These are phyloP conservation scores for Bipolaris bicolor DNA, from an alignment of 2,329 filamentous ascomycete genomes.

Conservation along the genomic window DNA sequence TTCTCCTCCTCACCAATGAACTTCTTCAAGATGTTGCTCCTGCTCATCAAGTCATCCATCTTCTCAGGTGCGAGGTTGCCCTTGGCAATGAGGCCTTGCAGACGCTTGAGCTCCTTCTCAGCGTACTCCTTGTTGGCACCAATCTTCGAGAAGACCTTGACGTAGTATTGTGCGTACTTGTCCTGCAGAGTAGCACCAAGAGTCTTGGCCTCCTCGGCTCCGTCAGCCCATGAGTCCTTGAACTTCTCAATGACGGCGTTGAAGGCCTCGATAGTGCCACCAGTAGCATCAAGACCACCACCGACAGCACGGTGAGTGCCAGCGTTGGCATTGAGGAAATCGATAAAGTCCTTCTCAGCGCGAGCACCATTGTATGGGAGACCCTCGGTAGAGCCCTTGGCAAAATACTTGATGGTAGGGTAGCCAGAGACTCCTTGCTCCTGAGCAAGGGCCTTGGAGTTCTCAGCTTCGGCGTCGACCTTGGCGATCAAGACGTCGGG, in stretches of 20 bases:
- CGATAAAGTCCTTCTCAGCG: slow-evolving; percentile 74
- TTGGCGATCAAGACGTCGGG: slow-evolving; percentile 85
- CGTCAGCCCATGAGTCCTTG: slow-evolving; percentile 64
- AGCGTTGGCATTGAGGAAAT: slow-evolving; percentile 85
- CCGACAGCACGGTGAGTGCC: slow-evolving; percentile 84
- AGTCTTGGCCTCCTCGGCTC: slow-evolving; percentile 74
- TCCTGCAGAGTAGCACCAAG: slow-evolving; percentile 70
- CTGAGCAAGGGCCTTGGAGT: slow-evolving; percentile 77
- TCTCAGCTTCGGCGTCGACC: slow-evolving; percentile 89
- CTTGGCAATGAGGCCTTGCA: slow-evolving; percentile 82
- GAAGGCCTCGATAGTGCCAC: slow-evolving; percentile 81
- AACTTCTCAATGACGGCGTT: slow-evolving; percentile 79
- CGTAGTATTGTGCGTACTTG: slow-evolving; percentile 92
- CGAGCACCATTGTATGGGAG: slow-evolving; percentile 78
- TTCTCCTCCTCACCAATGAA: slow-evolving; percentile 70
- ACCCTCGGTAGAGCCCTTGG: slow-evolving; percentile 76
- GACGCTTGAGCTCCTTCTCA: slow-evolving; percentile 81
- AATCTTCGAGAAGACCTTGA: slow-evolving; percentile 88
- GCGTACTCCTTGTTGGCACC: slow-evolving; percentile 77
- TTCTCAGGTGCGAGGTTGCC: slow-evolving; percentile 84
- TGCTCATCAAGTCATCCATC: slow-evolving; percentile 83
- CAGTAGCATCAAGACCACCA: slow-evolving; percentile 76
- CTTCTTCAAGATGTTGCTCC: slow-evolving; percentile 84
- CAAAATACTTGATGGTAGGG: slow-evolving; percentile 98
- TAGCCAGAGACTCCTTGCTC: slow-evolving; percentile 82